Conservation (phyloP, 148 eudicot species). For the Chenopodium quinoa region DNA sequence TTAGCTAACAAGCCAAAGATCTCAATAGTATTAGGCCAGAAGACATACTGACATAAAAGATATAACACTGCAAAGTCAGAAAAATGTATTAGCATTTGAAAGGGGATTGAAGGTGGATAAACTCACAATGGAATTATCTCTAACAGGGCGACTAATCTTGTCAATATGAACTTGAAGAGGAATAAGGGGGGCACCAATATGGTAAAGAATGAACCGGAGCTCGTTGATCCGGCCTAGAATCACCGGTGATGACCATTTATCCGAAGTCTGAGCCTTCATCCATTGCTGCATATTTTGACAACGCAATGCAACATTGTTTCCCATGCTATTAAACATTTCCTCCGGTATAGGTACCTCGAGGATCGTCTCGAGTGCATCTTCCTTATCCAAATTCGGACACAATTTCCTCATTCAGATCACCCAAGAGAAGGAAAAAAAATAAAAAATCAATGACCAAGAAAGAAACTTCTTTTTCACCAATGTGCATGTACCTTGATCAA, state of each 20-base stretch:
- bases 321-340: slow-evolving; percentile 79
- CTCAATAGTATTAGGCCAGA: too few relatives aligned
- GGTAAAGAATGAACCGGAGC: slow-evolving; percentile 73
- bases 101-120: neutral
- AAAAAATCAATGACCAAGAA: neutral
- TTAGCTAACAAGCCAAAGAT: neutral
- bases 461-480: neutral
- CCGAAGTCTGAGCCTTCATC: slow-evolving; percentile 89
- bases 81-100: neutral
- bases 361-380: slow-evolving; percentile 82
- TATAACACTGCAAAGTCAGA: neutral
- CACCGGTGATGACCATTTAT: slow-evolving; percentile 76
- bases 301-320: slow-evolving; percentile 54
- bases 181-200: slow-evolving; percentile 81
- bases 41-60: neutral
- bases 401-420: slow-evolving; percentile 60
- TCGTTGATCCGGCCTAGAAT: slow-evolving; percentile 74
- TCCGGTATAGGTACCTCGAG: slow-evolving; percentile 96
- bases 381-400: slow-evolving; percentile 83
- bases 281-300: slow-evolving; percentile 88
- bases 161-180: slow-evolving; percentile 82
- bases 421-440: too few relatives aligned
- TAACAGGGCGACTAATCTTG: slow-evolving; percentile 54
- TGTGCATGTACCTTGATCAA: neutral
- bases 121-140: slow-evolving; percentile 78